These are phyloP conservation scores for Pterulicium gracile DNA, from an alignment of 1,284 basidiomycete genomes.

Conservation along the genomic window DNA sequence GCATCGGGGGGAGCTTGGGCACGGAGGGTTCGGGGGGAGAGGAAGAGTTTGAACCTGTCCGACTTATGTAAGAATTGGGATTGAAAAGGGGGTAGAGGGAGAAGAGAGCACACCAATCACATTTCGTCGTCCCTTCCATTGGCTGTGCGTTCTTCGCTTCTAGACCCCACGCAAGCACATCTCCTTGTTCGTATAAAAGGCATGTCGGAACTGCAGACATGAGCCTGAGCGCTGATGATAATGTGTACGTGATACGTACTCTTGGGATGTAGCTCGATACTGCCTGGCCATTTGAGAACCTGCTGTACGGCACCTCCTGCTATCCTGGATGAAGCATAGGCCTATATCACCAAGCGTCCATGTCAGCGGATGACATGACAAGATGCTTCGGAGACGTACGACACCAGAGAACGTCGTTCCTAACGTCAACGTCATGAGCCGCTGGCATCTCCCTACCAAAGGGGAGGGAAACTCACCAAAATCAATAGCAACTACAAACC, in stretches of 20 bases:
- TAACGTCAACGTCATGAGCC: conserved; percentile 15
- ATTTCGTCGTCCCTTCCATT: conserved; percentile 39
- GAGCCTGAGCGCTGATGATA: neutral
- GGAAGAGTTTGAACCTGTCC: conserved; percentile 57
- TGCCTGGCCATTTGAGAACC: conserved; percentile 70
- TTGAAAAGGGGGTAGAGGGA: neutral
- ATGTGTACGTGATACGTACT: conserved; percentile 17
- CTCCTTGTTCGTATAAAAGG: conserved; percentile 57
- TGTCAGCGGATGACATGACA: neutral
- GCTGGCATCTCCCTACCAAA: conserved; percentile 3
- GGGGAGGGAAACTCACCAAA: conserved; percentile 41
- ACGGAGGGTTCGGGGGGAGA: conserved; percentile 66
- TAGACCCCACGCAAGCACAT: conserved; percentile 66
- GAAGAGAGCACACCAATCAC: conserved; percentile 14
- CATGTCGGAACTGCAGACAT: conserved; percentile 51
- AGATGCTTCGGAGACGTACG: conserved; percentile 31
- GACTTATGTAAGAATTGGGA: neutral
- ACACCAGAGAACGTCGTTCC: conserved; percentile 78
- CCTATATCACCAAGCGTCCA: conserved; percentile 26
- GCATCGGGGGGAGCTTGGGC: conserved; percentile 58
- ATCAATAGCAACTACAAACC: conserved; percentile 68
- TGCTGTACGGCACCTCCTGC: conserved; percentile 67
- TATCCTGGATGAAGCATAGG: conserved; percentile 74
- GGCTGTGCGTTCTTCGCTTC: conserved; percentile 69
- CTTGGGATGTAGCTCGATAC: conserved; percentile 69